phyloP scores from a whole-genome alignment of 2,329 filamentous ascomycete species.

The Juglanconis oblonga region DNA sequence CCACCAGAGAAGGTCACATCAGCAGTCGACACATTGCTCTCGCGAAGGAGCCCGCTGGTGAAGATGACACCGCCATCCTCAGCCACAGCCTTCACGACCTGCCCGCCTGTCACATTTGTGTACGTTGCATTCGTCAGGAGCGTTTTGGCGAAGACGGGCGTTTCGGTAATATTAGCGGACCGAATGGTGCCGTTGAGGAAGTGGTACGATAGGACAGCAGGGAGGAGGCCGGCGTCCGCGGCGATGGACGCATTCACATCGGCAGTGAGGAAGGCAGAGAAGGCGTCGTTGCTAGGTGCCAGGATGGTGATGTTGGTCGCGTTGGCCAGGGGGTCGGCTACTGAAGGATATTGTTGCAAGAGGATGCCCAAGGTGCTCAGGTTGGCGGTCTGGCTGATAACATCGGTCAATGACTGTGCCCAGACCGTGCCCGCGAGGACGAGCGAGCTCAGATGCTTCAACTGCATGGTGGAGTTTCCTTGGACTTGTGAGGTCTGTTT shows the following conservation, averaged over 20 bases:
- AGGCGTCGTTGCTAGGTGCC: slow-evolving; percentile 52
- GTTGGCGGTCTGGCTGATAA: slow-evolving; percentile 21
- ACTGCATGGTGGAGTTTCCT: slow-evolving; percentile 2
- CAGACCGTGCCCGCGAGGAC: neutral
- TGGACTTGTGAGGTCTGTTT: neutral
- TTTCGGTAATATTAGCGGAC: slow-evolving; percentile 26
- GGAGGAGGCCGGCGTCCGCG: slow-evolving; percentile 23
- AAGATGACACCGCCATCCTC: slow-evolving; percentile 43
- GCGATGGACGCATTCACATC: slow-evolving; percentile 26
- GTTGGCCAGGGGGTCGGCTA: slow-evolving; percentile 34
- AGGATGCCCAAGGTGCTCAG: slow-evolving; percentile 27
- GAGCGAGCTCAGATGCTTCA: slow-evolving; percentile 1
- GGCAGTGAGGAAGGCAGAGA: slow-evolving; percentile 35
- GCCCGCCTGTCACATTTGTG: slow-evolving; percentile 58
- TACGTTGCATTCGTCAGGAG: slow-evolving; percentile 49
- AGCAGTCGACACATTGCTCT: slow-evolving; percentile 44
- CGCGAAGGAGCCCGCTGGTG: slow-evolving; percentile 49
- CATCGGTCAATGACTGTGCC: slow-evolving; percentile 19
- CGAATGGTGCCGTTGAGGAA: slow-evolving; percentile 51
- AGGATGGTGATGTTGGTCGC: slow-evolving; percentile 55
- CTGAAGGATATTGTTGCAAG: slow-evolving; percentile 31
- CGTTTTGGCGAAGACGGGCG: slow-evolving; percentile 35
- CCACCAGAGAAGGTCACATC: slow-evolving; percentile 54
- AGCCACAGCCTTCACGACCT: slow-evolving; percentile 48
- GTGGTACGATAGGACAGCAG: slow-evolving; percentile 55